These are phyloP conservation scores for Rhodotorula sp. DNA, from an alignment of 1,284 basidiomycete species.

Conservation along the genomic window DNA sequence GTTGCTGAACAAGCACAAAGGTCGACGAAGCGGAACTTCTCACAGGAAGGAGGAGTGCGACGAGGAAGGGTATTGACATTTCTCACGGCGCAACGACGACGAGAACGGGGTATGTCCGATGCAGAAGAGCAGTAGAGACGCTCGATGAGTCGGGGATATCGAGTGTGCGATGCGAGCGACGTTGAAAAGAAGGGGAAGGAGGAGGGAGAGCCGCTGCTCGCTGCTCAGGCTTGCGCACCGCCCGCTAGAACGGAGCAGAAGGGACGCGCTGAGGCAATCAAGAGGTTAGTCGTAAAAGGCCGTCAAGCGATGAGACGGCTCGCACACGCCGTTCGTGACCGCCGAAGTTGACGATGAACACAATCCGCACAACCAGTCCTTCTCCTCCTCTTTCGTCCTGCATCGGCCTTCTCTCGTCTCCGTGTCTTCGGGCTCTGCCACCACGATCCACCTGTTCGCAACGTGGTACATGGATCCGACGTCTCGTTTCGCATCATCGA, in stretches of 20 bases:
- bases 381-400: constrained; percentile 4
- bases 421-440: too few relatives aligned
- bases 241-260: constrained; percentile 10
- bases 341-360: too few relatives aligned
- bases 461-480: too few relatives aligned
- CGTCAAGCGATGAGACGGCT: not conserved
- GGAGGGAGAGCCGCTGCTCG: not conserved
- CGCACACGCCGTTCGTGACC: not conserved
- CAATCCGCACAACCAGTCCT: too few relatives aligned
- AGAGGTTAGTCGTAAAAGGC: too few relatives aligned
- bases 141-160: not conserved
- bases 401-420: not conserved
- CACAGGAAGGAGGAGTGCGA: not conserved
- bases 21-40: not conserved
- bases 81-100: not conserved
- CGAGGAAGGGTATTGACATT: not conserved
- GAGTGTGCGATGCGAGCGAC: not conserved
- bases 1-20: too few relatives aligned
- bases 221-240: not conserved
- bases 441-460: too few relatives aligned
- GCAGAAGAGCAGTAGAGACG: not conserved
- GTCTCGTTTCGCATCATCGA: too few relatives aligned
- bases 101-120: not conserved
- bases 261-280: not conserved
- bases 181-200: not conserved